Base-by-base conservation (phyloP, 805 yeast species). In the Starmerella stellata region DNA sequence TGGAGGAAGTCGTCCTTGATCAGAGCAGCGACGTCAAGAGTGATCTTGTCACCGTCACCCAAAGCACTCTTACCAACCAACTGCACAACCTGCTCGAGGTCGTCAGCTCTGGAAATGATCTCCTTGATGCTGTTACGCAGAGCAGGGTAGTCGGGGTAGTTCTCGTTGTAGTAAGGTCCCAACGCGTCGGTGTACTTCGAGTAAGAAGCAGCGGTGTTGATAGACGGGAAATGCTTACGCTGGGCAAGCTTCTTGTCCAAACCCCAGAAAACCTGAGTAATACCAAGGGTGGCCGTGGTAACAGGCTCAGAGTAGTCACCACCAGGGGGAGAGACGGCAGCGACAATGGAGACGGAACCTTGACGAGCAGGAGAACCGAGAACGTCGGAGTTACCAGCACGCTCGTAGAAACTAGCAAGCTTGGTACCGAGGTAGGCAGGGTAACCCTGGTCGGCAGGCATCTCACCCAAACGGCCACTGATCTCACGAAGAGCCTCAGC, bases 391-490 rank as follows among this genome's bases (percentile, higher is more conserved):
- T 78, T 82, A 66, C 99, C 99, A 35, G 99, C 99, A 69, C 99
- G 82, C 68, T 90, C 99, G 64, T 90, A 90, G 74, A 90, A 90
- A 40, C 96, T 87, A 41, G 99, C 96, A 55, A 90, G 72, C 61
- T 90, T 90, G 38, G 99, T 95, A 68, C 98, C 98, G 61, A 90
- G 70, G 61, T 90, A 90, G 38, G 99, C 99, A 45, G 99, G 99
- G 90, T 85, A 90, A 70, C 99, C 99, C 70, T 92, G 98, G 66
- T 90, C 99, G 45, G 99, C 99, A 59, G 99, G 99, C 99, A 90
- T 90, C 70, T 90, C 99, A 66, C 98, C 99, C 61, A 90, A 70
- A 73, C 99, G 93, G 73, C 99, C 99, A 38, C 96, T 85, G 61
- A 90, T 78, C 72, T 90, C 99, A 77, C 99, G 85, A 60, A 90